Evolutionary conservation across 2,329 filamentous ascomycete genomes (phyloP).

Genomic region (Aspergillus calidoustus): DNA sequence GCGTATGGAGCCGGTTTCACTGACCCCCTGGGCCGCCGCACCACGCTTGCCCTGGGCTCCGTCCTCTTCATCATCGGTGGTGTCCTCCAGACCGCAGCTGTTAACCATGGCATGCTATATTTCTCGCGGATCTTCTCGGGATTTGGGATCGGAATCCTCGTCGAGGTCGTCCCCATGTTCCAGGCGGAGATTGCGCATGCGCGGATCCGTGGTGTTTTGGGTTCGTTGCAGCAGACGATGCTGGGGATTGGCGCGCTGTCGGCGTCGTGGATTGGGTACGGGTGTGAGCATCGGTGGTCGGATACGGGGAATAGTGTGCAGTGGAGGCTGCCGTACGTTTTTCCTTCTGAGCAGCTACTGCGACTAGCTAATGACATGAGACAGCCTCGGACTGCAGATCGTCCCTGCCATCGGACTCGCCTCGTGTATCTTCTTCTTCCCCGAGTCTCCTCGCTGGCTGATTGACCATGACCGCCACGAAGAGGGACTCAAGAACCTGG

Average conservation of each 20-base stretch:
- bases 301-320: slow-evolving; percentile 10
- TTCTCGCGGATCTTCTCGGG: slow-evolving; percentile 13
- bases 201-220: slow-evolving; percentile 6
- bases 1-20: slow-evolving; percentile 10
- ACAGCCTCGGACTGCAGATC: slow-evolving; percentile 8
- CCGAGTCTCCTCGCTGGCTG: slow-evolving; percentile 14
- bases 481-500: slow-evolving; percentile 11
- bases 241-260: slow-evolving; percentile 7
- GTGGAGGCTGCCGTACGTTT: slow-evolving; percentile 10
- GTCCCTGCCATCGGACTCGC: slow-evolving; percentile 15
- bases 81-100: background rate
- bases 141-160: slow-evolving; percentile 11
- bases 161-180: slow-evolving; percentile 10
- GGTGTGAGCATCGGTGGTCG: slow-evolving; percentile 10
- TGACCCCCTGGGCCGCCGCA: slow-evolving; percentile 11
- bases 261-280: slow-evolving; percentile 17
- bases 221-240: slow-evolving; percentile 13
- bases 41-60: slow-evolving; percentile 3
- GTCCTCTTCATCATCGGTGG: slow-evolving; percentile 13
- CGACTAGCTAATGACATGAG: background rate
- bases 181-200: slow-evolving; percentile 16
- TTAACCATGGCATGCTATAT: slow-evolving; percentile 13
- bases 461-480: slow-evolving; percentile 16
- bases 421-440: slow-evolving; percentile 17
- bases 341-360: fast-evolving